phyloP scores from a whole-genome alignment of 352 stramenopile species.

The Detonula confervacea region DNA sequence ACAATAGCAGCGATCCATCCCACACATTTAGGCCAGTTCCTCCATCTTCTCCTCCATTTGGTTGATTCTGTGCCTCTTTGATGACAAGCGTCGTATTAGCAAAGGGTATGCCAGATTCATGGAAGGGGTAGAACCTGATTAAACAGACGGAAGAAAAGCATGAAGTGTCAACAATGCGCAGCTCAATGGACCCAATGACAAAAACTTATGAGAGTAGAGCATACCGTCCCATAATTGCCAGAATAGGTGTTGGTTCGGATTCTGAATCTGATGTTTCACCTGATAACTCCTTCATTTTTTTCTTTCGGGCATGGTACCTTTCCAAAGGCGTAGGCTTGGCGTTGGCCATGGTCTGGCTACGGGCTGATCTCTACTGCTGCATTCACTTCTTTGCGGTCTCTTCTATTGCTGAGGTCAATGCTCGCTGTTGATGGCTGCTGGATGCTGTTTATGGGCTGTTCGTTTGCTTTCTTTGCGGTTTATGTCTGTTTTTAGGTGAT shows the following conservation, averaged over 20 bases:
- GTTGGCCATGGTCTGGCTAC: too few relatives aligned
- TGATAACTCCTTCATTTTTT: slow-evolving; percentile 20
- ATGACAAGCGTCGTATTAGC: slow-evolving; percentile 40
- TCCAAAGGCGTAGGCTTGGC: too few relatives aligned
- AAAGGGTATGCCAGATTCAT: slow-evolving; percentile 49
- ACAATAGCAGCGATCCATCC: slow-evolving; percentile 64
- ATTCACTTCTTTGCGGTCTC: too few relatives aligned
- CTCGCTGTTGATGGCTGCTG: too few relatives aligned
- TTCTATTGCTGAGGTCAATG: too few relatives aligned
- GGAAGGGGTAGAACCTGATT: slow-evolving; percentile 53
- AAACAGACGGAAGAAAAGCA: not conserved
- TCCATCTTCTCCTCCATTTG: slow-evolving; percentile 47
- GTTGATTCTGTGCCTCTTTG: slow-evolving; percentile 54
- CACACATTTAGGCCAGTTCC: slow-evolving; percentile 66
- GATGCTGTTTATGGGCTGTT: too few relatives aligned
- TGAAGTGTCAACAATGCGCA: not conserved
- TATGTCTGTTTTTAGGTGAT: too few relatives aligned
- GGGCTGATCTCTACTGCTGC: too few relatives aligned
- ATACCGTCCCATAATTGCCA: slow-evolving; percentile 25
- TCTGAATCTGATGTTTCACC: not conserved
- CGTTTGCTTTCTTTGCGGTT: too few relatives aligned
- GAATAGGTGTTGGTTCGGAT: slow-evolving; percentile 3
- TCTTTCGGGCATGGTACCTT: too few relatives aligned
- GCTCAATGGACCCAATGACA: not conserved
- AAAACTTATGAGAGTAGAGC: not conserved